Conservation (phyloP, 2,329 filamentous ascomycete species). For the Aspergillus caelatus region DNA sequence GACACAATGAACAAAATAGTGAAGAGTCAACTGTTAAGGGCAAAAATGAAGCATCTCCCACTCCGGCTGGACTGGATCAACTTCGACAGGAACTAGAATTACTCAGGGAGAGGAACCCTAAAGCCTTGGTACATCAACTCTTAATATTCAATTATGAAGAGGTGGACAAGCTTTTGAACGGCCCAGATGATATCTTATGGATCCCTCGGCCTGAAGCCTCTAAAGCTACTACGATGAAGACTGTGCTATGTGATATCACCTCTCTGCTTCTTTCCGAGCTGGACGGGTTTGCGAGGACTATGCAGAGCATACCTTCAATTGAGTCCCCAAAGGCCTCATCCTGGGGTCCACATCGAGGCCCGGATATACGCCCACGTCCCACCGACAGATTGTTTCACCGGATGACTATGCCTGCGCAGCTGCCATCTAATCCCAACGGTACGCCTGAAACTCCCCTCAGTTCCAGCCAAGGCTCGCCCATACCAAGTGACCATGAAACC, state of each 20-base stretch:
- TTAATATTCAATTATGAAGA: constrained; percentile 75
- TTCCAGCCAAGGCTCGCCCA: constrained; percentile 39
- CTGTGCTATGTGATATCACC: constrained; percentile 77
- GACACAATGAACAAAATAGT: constrained; percentile 23
- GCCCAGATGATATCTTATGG: constrained; percentile 66
- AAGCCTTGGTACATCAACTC: constrained; percentile 75
- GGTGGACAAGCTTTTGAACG: constrained; percentile 57
- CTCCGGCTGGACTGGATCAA: constrained; percentile 39
- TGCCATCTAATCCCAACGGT: constrained; percentile 50
- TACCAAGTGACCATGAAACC: constrained; percentile 43
- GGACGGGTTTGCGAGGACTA: constrained; percentile 71
- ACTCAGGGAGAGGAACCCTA: constrained; percentile 72
- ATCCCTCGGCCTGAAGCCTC: constrained; percentile 71
- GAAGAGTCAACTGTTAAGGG: constrained; percentile 14
- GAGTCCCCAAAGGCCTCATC: constrained; percentile 68
- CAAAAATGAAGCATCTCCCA: constrained; percentile 37
- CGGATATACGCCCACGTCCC: constrained; percentile 45
- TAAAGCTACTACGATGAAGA: constrained; percentile 78
- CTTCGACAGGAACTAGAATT: constrained; percentile 67
- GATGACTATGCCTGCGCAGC: constrained; percentile 76
- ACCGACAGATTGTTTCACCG: constrained; percentile 66
- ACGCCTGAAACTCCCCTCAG: constrained; percentile 42
- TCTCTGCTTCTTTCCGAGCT: constrained; percentile 74
- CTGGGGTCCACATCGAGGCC: constrained; percentile 54
- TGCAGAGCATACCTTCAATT: constrained; percentile 73